Percentiles rank a stretch among this genome's conserved stretches.
Conservation (phyloP, 768 basidiomycete species). For the Rhizopogon vulgaris region DNA sequence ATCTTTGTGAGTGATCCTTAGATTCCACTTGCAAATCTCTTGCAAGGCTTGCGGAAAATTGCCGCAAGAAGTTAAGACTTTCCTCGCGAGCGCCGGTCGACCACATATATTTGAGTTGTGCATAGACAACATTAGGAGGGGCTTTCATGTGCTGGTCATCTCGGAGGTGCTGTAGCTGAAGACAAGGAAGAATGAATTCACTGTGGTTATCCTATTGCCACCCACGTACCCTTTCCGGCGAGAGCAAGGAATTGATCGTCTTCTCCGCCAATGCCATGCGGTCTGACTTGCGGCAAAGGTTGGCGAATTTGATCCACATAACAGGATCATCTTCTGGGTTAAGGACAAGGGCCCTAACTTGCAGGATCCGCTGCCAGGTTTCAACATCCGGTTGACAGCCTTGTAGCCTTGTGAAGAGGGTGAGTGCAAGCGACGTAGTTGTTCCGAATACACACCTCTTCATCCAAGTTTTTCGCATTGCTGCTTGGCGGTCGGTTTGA, state of each 20-base stretch:
- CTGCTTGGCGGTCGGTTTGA: slow-evolving; percentile 85
- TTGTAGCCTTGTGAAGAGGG: slow-evolving; percentile 53
- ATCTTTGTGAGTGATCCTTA: slow-evolving; percentile 44
- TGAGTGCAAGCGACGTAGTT: neutral
- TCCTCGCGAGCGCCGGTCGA: slow-evolving; percentile 73
- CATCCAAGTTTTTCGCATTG: slow-evolving; percentile 96
- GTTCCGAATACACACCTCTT: slow-evolving; percentile 56
- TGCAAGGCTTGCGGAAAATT: slow-evolving; percentile 73
- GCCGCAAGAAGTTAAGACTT: slow-evolving; percentile 74
- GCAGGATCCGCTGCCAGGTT: slow-evolving; percentile 96
- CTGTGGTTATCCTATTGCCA: neutral
- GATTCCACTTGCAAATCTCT: slow-evolving; percentile 65
- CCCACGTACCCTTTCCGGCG: slow-evolving; percentile 55
- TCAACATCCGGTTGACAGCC: slow-evolving; percentile 98
- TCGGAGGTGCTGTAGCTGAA: slow-evolving; percentile 39
- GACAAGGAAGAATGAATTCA: neutral
- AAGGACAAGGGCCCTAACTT: slow-evolving; percentile 90
- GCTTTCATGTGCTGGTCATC: slow-evolving; percentile 60
- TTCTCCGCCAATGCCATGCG: slow-evolving; percentile 95
- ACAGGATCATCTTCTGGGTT: slow-evolving; percentile 90
- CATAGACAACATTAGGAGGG: slow-evolving; percentile 93
- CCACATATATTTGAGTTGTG: slow-evolving; percentile 96
- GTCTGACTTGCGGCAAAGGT: slow-evolving; percentile 91
- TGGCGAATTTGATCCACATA: slow-evolving; percentile 99
- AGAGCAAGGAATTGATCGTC: slow-evolving; percentile 87